Conservation (phyloP, 768 basidiomycete genomes). For the Panaeolus cyanescens region DNA sequence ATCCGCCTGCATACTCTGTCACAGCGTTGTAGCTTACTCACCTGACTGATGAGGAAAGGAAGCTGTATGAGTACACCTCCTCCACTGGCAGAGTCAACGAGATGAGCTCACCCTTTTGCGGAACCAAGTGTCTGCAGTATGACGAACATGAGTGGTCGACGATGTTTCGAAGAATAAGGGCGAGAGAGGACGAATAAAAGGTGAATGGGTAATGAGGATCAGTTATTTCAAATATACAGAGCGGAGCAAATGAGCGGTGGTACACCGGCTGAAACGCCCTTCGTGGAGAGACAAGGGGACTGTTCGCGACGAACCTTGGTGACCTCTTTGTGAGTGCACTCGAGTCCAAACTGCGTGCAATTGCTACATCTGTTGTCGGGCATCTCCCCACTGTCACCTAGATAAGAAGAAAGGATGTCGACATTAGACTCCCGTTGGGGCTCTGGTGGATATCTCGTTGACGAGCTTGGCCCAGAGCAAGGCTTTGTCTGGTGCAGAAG, state of each 20-base stretch:
- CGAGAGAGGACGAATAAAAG: not conserved
- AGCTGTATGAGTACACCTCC: not conserved
- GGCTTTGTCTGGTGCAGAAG: not conserved
- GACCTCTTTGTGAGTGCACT: constrained; percentile 69
- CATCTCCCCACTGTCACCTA: constrained; percentile 68
- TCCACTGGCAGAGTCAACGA: not conserved
- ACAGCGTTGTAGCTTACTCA: no score
- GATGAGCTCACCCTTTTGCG: constrained; percentile 50
- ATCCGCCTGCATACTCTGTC: no score
- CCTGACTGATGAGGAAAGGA: not conserved
- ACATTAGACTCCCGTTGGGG: not conserved
- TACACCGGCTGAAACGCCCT: not conserved
- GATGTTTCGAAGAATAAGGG: not conserved
- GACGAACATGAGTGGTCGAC: not conserved
- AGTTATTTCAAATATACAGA: not conserved
- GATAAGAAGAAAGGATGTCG: not conserved
- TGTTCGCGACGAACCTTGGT: constrained; percentile 50
- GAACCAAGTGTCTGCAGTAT: constrained; percentile 49
- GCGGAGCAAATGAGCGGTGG: not conserved
- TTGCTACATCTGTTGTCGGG: constrained; percentile 60
- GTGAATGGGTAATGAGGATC: not conserved
- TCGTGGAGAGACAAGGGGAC: not conserved
- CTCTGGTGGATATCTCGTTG: not conserved
- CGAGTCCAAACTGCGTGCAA: constrained; percentile 54
- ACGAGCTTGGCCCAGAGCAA: constrained; percentile 28